Percentiles rank a stretch among this genome's conserved stretches.
Evolutionary conservation across 495 filamentous ascomycete species (phyloP).

Genomic region (Neurospora tetrasperma): DNA sequence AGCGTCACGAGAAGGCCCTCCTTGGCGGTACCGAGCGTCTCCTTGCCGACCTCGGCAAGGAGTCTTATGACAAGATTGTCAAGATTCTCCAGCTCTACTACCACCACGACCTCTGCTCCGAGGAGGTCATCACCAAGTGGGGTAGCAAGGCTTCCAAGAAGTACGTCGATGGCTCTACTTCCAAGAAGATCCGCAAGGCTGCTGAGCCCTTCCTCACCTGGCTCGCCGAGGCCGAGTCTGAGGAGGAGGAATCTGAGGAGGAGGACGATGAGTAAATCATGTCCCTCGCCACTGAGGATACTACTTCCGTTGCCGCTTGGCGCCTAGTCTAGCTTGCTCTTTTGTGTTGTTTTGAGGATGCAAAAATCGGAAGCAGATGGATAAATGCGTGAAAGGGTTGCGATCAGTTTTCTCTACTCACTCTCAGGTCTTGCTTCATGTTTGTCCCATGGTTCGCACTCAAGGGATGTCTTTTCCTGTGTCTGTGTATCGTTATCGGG

Average conservation of each 20-base stretch:
- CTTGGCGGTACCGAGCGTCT: constrained; percentile 96
- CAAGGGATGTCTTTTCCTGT: not conserved
- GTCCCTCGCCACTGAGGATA: not conserved
- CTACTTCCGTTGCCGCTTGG: not conserved
- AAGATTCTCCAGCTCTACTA: constrained; percentile 83
- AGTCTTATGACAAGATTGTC: constrained; percentile 65
- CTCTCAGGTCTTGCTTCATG: not conserved
- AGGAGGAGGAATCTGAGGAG: constrained; percentile 65
- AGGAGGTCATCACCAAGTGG: constrained; percentile 86
- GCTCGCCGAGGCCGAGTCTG: constrained; percentile 79
- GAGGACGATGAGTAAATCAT: constrained; percentile 10
- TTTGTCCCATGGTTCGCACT: not conserved
- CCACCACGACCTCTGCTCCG: constrained; percentile 73
- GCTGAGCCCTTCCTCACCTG: constrained; percentile 89
- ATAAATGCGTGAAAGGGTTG: not conserved
- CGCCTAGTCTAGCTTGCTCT: not conserved
- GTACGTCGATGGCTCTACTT: constrained; percentile 80
- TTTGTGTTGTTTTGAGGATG: not conserved
- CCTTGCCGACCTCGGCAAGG: constrained; percentile 54
- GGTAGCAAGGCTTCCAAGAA: constrained; percentile 92
- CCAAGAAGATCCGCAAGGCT: constrained; percentile 92
- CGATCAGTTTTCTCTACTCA: not conserved
- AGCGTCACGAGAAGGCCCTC: constrained; percentile 91
- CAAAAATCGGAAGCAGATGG: not conserved
- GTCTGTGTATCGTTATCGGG: not conserved